Conservation (phyloP, 345 rosid species). For the Kandelia obovata region DNA sequence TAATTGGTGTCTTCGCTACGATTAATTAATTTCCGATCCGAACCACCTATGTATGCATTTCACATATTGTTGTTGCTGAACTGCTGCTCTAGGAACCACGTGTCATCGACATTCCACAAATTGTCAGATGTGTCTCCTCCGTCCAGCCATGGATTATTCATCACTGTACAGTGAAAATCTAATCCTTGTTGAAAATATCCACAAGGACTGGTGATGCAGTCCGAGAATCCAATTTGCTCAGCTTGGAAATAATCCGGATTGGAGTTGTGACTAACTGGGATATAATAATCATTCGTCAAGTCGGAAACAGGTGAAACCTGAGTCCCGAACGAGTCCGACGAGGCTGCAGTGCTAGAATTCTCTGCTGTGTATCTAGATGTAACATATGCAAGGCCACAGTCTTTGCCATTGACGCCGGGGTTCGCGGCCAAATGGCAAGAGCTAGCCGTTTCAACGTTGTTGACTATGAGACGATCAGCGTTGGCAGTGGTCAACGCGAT, state of each 20-base stretch:
- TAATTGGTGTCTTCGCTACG: conserved; percentile 2
- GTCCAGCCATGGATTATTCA: conserved; percentile 46
- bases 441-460: conserved; percentile 11
- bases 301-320: conserved; percentile 65
- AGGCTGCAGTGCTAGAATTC: conserved; percentile 61
- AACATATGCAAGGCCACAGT: conserved; percentile 17
- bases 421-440: conserved; percentile 22
- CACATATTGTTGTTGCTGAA: conserved; percentile 40
- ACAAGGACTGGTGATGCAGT: conserved; percentile 42
- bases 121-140: conserved; percentile 53
- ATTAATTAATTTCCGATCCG: conserved; percentile 1
- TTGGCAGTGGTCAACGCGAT: neutral
- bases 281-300: conserved; percentile 47
- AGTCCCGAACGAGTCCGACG: conserved; percentile 54
- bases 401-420: conserved; percentile 22
- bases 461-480: neutral
- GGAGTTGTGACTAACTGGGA: conserved; percentile 37
- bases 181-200: conserved; percentile 44
- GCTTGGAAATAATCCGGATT: conserved; percentile 51
- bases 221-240: conserved; percentile 38
- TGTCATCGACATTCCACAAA: conserved; percentile 69
- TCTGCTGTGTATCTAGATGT: conserved; percentile 45
- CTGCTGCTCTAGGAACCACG: conserved; percentile 62
- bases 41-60: conserved; percentile 5
- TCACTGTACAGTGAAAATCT: conserved; percentile 49